Evolutionary conservation across 1,284 basidiomycete species (phyloP).

Genomic region (Ustilago xerochloae): DNA sequence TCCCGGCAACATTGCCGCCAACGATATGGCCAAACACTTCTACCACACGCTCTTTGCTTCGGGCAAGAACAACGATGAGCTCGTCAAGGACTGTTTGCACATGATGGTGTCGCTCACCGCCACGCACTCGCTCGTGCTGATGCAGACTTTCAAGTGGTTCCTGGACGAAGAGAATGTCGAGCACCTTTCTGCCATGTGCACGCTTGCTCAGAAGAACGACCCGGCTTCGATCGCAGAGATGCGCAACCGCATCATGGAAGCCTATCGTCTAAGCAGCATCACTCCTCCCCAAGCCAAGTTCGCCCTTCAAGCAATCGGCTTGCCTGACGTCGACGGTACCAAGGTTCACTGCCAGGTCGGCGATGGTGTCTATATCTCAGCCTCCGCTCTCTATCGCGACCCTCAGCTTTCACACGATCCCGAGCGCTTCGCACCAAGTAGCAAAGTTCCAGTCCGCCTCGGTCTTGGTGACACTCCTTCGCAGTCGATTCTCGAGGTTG

Average conservation of each 20-base stretch:
- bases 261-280: conserved; percentile 40
- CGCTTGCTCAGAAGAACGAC: conserved; percentile 32
- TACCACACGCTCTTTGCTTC: conserved; percentile 40
- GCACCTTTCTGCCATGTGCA: conserved; percentile 26
- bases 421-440: conserved; percentile 17
- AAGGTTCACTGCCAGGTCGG: conserved; percentile 31
- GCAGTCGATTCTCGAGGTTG: conserved; percentile 39
- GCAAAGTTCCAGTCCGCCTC: conserved; percentile 27
- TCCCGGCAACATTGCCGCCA: conserved; percentile 41
- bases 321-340: conserved; percentile 28
- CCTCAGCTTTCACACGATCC: conserved; percentile 34
- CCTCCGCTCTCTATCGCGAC: conserved; percentile 42
- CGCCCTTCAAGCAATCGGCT: conserved; percentile 23
- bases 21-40: conserved; percentile 42
- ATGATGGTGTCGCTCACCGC: conserved; percentile 49
- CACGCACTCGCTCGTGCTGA: conserved; percentile 41
- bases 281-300: conserved; percentile 40
- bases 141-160: conserved; percentile 49
- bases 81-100: conserved; percentile 40
- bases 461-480: conserved; percentile 44
- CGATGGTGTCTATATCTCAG: conserved; percentile 44
- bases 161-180: conserved; percentile 31
- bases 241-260: conserved; percentile 42
- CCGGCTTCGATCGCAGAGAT: conserved; percentile 30
- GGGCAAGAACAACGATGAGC: conserved; percentile 46